Evolutionary conservation across 768 basidiomycete genomes (phyloP).

Genomic region (Exidia glandulosa): DNA sequence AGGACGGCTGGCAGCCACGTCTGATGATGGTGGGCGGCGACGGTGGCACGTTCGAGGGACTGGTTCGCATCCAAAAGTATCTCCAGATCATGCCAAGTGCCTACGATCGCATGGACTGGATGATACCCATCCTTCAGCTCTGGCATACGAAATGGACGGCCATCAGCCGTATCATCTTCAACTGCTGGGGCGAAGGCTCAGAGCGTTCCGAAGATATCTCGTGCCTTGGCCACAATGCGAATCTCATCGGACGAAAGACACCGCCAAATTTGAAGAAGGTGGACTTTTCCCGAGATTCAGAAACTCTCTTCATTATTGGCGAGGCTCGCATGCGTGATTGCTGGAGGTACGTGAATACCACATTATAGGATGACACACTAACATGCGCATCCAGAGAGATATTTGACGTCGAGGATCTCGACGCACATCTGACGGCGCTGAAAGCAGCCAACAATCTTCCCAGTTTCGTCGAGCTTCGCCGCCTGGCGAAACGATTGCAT

Average conservation of each 20-base stretch:
- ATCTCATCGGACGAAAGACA: constrained; percentile 15
- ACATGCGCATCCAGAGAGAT: not conserved
- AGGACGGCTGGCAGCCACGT: constrained; percentile 10
- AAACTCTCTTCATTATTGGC: constrained; percentile 17
- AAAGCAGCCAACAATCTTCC: not conserved
- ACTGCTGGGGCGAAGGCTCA: constrained; percentile 13
- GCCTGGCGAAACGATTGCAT: not conserved
- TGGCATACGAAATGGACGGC: constrained; percentile 27
- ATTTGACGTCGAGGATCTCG: not conserved
- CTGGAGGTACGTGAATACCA: constrained; percentile 18
- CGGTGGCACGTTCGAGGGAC: constrained; percentile 25
- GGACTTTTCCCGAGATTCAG: constrained; percentile 16
- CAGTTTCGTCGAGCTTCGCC: not conserved
- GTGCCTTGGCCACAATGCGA: constrained; percentile 20
- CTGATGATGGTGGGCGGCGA: constrained; percentile 23
- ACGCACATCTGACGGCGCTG: not conserved
- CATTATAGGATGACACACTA: too few relatives aligned
- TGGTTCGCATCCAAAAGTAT: constrained; percentile 7
- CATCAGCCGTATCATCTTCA: constrained; percentile 12
- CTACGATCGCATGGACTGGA: constrained; percentile 13
- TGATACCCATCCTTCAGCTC: constrained; percentile 17
- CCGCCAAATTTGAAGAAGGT: constrained; percentile 25
- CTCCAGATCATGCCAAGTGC: constrained; percentile 5
- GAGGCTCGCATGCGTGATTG: constrained; percentile 24
- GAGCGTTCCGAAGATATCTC: constrained; percentile 16